Base-by-base conservation (phyloP, 768 basidiomycete genomes). In the Sistotremastrum niveocremeum region DNA sequence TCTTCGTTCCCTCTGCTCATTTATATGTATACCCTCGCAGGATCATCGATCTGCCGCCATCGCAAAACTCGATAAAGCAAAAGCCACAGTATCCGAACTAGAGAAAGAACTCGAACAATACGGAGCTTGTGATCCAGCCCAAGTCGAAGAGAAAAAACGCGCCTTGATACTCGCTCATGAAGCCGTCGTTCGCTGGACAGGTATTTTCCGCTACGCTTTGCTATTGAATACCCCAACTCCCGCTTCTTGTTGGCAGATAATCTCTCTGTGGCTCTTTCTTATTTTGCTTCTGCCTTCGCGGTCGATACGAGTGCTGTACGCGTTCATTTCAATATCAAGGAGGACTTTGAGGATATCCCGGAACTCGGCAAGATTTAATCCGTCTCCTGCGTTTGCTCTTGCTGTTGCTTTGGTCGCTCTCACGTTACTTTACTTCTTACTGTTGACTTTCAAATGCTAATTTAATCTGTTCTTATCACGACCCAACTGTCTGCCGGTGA, bases 141-240 rank as follows among this genome's bases (percentile, higher is more conserved):
- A 79, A 60, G 70, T 90, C 20, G 83, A 90, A 56, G 78, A 82
- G 58, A 83, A 79, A 58, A 77, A 72, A 42, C 65, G 83, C 41
- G 87, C 81, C 0, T 70, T 77, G 7, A 70, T 74, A 43, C 68
- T 91, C 9, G 87, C 84, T 3, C 85, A 82, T 50, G 88, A 94
- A 57, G 89, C 87, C 8, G 76, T 82, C 8, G 58, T 81, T 28
- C 77, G 87, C 9, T 91, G 89, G 85, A 97, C 91, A 34, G 91
- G 91, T 93, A 52, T 47, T 77, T 62, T 30, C n/a, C 35, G 4
- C 34, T 11, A 34, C 11, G 29, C 20, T 39, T 6, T 44, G 4
- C 29, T 6, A n/a, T 12, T 45, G 39, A 11, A 29, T 30, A 2
- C 43, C 2, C n/a, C 2, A 11, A 8, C 7, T 33, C 7, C 11